Evolutionary conservation across 805 yeast genomes (phyloP).

Genomic region (Metschnikowia rubicola): DNA sequence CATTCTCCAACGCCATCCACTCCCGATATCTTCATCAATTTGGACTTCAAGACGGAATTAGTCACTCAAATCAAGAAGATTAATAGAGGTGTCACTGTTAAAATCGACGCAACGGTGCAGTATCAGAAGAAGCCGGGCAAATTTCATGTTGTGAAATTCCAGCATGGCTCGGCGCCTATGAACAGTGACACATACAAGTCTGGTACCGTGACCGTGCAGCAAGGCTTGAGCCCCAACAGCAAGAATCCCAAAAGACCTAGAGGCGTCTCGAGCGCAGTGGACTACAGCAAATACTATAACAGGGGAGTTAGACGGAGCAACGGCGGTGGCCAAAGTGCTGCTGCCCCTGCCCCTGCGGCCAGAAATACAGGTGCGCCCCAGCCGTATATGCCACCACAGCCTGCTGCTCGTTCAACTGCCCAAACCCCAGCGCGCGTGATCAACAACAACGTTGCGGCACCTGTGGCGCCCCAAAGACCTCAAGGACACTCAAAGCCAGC

Average conservation of each 20-base stretch:
- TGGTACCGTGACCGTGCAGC: slow-evolving; percentile 74
- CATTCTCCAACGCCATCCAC: slow-evolving; percentile 44
- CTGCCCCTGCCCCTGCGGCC: slow-evolving; percentile 19
- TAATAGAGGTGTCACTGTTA: slow-evolving; percentile 55
- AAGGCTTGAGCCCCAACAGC: slow-evolving; percentile 74
- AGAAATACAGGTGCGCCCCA: slow-evolving; percentile 17
- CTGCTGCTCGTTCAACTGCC: background rate
- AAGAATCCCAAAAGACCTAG: slow-evolving; percentile 74
- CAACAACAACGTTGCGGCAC: background rate
- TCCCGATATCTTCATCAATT: slow-evolving; percentile 79
- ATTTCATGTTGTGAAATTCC: slow-evolving; percentile 72
- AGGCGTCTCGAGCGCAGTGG: slow-evolving; percentile 40
- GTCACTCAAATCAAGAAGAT: slow-evolving; percentile 66
- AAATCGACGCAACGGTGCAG: slow-evolving; percentile 66
- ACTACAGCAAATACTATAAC: slow-evolving; percentile 41
- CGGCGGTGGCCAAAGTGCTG: background rate
- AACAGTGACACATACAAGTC: slow-evolving; percentile 81
- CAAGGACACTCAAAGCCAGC: slow-evolving; percentile 18
- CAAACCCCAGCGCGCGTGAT: background rate
- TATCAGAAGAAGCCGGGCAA: slow-evolving; percentile 91
- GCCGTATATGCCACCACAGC: slow-evolving; percentile 16
- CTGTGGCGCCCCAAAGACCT: slow-evolving; percentile 11
- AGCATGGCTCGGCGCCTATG: slow-evolving; percentile 53
- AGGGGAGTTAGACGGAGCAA: slow-evolving; percentile 22
- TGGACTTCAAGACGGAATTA: slow-evolving; percentile 86